Evolutionary conservation across 768 basidiomycete genomes (phyloP), one percentile per base, ranked within the genome.

Genomic region (Trametes cinnabarina): DNA sequence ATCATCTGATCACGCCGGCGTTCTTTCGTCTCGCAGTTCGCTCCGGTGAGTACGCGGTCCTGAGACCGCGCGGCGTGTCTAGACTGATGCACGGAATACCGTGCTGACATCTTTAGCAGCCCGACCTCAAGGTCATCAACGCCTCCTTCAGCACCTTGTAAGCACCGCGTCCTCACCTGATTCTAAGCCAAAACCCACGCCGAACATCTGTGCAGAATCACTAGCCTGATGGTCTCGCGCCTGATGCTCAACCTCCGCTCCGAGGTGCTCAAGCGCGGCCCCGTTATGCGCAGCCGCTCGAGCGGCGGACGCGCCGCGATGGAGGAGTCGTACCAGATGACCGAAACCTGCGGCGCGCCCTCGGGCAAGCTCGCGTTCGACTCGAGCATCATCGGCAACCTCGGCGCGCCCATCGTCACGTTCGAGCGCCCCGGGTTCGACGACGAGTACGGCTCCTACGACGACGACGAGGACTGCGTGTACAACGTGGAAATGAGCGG

Each of bases 351-450:
- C 28, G 35, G 23, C 41, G 54, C 50, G 43, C 17, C 30, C 35
- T 40, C 55, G 1, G 51, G 39, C 14, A 47, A 55, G 55, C 25
- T 39, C 20, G 52, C 59, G 20, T 53, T 60, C 58, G 47, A 44
- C 42, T 57, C 55, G 40, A 60, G 55, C 46, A 47, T 65, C 51
- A 57, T 63, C 28, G 64, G 62, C 35, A 65, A 65, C 51, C 64
- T 65, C 49, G 64, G 64, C 39, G 64, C 58, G 15, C 58, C 58
- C 22, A 44, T 61, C 47, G 46, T 65, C 50, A 56, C 56, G 26
- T 55, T 58, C 56, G 60, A 57, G 49, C 30, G 19, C 43, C 87
- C 90, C 69, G 88, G 37, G 14, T 47, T 90, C 74, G 89, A 92
- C 67, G 88, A 91, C 71, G 87, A 88, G 47, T 44, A 57, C 47